phyloP scores from a whole-genome alignment of 768 basidiomycete species.

The Russula dissimulans region DNA sequence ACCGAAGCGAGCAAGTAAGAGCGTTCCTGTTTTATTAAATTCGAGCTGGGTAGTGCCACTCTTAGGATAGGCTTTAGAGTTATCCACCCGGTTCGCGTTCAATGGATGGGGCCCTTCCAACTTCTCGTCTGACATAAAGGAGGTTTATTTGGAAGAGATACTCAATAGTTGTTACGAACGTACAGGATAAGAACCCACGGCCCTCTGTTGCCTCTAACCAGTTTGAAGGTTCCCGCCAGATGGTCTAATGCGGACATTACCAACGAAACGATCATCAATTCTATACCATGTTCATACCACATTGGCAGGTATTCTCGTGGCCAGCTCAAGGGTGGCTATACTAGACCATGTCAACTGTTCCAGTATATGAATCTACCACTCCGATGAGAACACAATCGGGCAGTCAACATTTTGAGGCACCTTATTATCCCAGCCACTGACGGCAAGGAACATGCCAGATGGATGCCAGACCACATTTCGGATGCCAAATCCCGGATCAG shows the following conservation, averaged over 20 bases:
- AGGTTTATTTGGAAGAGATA: background rate
- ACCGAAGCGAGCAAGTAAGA: conserved; percentile 72
- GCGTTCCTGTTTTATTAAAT: conserved; percentile 71
- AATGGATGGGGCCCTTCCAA: conserved; percentile 48
- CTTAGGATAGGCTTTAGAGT: conserved; percentile 54
- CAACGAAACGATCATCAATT: background rate
- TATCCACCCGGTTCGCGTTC: conserved; percentile 41
- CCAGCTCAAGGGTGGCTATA: conserved; percentile 52
- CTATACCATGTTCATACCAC: conserved; percentile 37
- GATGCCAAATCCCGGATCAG: conserved; percentile 80
- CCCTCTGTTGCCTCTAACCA: conserved; percentile 83
- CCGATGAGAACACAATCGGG: background rate
- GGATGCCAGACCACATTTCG: conserved; percentile 80
- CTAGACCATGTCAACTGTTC: conserved; percentile 70
- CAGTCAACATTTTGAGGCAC: conserved; percentile 29
- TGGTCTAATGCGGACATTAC: conserved; percentile 36
- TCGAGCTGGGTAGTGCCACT: conserved; percentile 63
- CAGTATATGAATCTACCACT: conserved; percentile 57
- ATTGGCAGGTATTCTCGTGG: conserved; percentile 44
- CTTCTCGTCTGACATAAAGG: conserved; percentile 46
- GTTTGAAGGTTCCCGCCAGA: conserved; percentile 80
- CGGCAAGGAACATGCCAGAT: conserved; percentile 67
- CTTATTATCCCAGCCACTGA: conserved; percentile 87
- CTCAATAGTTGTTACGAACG: conserved; percentile 15
- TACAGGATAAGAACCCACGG: conserved; percentile 83